Evolutionary conservation across 352 stramenopile species (phyloP), one percentile per base, ranked within the genome.

Genomic region (Achlya hypogyna): DNA sequence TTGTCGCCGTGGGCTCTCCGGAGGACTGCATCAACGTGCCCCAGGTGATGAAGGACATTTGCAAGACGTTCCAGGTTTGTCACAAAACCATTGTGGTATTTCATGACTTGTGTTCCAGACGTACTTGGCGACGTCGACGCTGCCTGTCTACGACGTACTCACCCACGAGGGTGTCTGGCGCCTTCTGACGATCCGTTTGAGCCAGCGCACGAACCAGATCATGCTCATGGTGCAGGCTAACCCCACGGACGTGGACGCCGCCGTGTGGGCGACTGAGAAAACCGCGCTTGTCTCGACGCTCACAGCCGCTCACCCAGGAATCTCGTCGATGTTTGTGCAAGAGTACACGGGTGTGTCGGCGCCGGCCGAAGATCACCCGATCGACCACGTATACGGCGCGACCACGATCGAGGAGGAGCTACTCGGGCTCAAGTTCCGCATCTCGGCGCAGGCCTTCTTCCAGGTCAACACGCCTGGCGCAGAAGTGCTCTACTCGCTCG

Each of bases 391-490:
- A 42, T 88, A 75, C 65, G 90, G 90, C 23, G 71, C 79, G 27
- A 72, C 71, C 16, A 79, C 76, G 38, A 88, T 98, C 23, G 79
- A 91, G 58, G 89, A 98, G 54, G 70, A 88, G 16, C 66, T 98
- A 49, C 71, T 96, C 25, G 88, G 79, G n/a, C 86, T 93, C 73
- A 78, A 79, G 49, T 98, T 98, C 72, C 84, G 73, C 5, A 84
- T 98, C 29, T 97, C 90, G 1, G 88, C 93, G 2, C 81, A 83
- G 8, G 93, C 93, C 2, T 98, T 98, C 77, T 98, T 98, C 78
- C 90, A 97, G 63, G 96, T 98, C 4, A 99, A 99, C 73, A 98
- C 96, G 1, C 74, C 74, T 43, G 92, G 90, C 51, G 96, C 96
- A 0, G 96, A 99, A 76, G 83, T 90, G 38, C 83, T 99, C 0